These are phyloP conservation scores for Populus ilicifolia DNA, from an alignment of 345 rosid genomes.

Conservation along the genomic window DNA sequence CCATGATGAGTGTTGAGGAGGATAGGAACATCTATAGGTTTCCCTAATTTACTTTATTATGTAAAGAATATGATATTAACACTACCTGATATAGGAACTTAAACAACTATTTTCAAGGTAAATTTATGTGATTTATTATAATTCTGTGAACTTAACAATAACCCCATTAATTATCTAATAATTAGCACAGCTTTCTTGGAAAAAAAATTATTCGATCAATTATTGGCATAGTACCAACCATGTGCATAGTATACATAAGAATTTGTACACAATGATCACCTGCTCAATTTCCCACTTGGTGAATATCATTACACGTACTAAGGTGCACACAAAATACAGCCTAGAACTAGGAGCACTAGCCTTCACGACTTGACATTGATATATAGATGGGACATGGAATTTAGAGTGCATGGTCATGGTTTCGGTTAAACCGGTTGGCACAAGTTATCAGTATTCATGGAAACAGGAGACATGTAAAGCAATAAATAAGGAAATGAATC, in stretches of 20 bases:
- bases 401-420: conserved; percentile 9
- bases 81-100: background rate
- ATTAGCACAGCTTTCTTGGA: background rate
- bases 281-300: background rate
- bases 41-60: background rate
- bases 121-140: too few species aligned
- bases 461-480: conserved; percentile 17
- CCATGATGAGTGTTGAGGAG: background rate
- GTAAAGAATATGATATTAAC: background rate
- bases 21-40: background rate
- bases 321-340: background rate
- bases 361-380: background rate
- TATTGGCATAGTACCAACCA: background rate
- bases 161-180: background rate
- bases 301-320: background rate
- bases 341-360: background rate
- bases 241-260: background rate
- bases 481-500: background rate
- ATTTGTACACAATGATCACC: background rate
- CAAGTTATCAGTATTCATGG: conserved; percentile 32
- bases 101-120: too few species aligned
- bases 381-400: too few species aligned
- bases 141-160: too few species aligned
- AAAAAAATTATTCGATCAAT: background rate
- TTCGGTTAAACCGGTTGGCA: conserved; percentile 34